Conservation (phyloP, 192 early-diverging fungal species). For the Podila epigama region DNA sequence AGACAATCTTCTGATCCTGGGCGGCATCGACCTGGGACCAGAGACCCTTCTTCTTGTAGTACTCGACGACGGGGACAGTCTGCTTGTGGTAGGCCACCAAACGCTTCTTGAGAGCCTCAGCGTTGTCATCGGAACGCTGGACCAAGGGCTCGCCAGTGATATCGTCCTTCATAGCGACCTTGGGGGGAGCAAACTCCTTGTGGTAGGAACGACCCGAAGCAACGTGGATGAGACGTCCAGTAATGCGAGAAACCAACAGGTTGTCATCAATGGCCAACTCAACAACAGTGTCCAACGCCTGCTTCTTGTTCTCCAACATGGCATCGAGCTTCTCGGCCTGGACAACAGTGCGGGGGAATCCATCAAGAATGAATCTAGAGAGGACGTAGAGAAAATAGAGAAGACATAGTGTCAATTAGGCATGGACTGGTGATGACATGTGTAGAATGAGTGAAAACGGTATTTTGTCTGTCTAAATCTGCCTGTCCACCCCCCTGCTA, state of each 20-base stretch:
- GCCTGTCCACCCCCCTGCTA: not conserved
- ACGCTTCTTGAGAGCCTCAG: conserved; percentile 90
- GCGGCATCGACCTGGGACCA: conserved; percentile 93
- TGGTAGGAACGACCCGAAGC: conserved; percentile 96
- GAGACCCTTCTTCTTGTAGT: conserved; percentile 96
- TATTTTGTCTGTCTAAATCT: not conserved
- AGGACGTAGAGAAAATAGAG: not conserved
- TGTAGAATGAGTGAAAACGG: too few relatives aligned
- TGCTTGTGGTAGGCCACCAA: conserved; percentile 85
- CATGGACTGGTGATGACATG: not conserved
- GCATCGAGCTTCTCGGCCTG: conserved; percentile 99
- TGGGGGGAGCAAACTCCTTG: conserved; percentile 95
- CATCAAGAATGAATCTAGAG: conserved; percentile 93
- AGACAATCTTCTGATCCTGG: conserved; percentile 87
- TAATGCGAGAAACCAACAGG: conserved; percentile 94
- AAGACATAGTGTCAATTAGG: not conserved
- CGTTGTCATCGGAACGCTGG: conserved; percentile 98
- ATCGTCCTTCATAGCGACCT: conserved; percentile 90
- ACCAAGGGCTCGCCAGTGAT: conserved; percentile 97
- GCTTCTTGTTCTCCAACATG: conserved; percentile 86
- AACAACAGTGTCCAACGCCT: conserved; percentile 85
- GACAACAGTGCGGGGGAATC: conserved; percentile 97
- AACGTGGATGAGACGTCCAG: conserved; percentile 95
- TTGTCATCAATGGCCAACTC: conserved; percentile 95
- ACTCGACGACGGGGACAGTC: conserved; percentile 82